Evolutionary conservation across 2,329 filamentous ascomycete genomes (phyloP).

Genomic region (Phoma herbarum): DNA sequence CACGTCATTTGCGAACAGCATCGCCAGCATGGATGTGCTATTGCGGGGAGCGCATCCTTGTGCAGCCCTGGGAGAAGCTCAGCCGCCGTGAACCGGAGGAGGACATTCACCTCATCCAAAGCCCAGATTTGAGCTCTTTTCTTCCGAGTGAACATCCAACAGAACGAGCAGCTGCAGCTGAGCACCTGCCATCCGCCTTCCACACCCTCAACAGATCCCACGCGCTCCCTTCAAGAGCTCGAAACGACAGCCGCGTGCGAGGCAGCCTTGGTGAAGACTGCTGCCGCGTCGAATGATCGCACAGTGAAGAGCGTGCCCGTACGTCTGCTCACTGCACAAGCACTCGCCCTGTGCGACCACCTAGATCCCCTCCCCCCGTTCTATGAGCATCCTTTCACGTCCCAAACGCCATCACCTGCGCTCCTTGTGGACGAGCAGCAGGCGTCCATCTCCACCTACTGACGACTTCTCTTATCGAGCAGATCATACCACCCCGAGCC

Average conservation of each 20-base stretch:
- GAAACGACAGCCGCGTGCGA: slow-evolving; percentile 13
- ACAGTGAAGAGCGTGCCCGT: slow-evolving; percentile 15
- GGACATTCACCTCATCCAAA: background rate
- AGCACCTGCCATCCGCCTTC: slow-evolving; percentile 7
- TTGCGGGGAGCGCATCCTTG: slow-evolving; percentile 19
- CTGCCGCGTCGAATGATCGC: slow-evolving; percentile 14
- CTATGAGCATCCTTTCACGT: slow-evolving; percentile 32
- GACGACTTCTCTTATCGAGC: slow-evolving; percentile 35
- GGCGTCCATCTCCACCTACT: slow-evolving; percentile 36
- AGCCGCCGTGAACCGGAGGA: slow-evolving; percentile 6
- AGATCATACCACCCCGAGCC: slow-evolving; percentile 23
- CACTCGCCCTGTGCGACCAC: slow-evolving; percentile 29
- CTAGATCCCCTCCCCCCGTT: slow-evolving; percentile 18
- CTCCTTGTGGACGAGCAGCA: slow-evolving; percentile 26
- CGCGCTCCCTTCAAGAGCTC: slow-evolving; percentile 6
- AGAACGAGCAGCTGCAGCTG: slow-evolving; percentile 14
- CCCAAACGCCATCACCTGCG: slow-evolving; percentile 28
- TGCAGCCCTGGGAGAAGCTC: slow-evolving; percentile 13
- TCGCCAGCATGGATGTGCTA: slow-evolving; percentile 15
- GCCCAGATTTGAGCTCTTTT: background rate
- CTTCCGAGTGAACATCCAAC: slow-evolving; percentile 10
- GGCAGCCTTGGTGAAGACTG: slow-evolving; percentile 17
- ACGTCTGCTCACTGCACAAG: slow-evolving; percentile 19
- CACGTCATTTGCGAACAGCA: slow-evolving; percentile 21
- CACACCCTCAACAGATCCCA: slow-evolving; percentile 8